A percentile compares a stretch with the other conserved stretches of the same genome.
Conservation (phyloP, 2,329 filamentous ascomycete species). For the Cordyceps militaris region DNA sequence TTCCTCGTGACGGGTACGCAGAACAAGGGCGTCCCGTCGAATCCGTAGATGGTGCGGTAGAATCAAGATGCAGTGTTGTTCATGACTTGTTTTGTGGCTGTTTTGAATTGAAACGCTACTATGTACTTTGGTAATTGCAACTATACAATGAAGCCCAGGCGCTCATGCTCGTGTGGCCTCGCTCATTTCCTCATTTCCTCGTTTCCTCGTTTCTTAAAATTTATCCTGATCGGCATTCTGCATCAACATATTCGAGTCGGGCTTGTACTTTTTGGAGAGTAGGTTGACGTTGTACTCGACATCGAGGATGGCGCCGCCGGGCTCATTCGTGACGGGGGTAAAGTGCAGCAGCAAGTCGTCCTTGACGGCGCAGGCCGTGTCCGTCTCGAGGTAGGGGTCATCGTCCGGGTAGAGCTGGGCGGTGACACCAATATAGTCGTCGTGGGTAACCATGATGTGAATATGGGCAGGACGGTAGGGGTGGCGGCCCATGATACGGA, state of each 20-base stretch:
- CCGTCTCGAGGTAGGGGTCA: background rate
- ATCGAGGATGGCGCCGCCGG: background rate
- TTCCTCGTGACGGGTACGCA: constrained; percentile 32
- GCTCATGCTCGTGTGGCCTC: background rate
- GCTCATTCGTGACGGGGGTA: background rate
- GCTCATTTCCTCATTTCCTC: background rate
- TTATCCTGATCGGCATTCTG: constrained; percentile 3
- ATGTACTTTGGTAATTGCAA: background rate
- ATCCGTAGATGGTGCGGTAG: background rate
- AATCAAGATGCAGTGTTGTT: background rate
- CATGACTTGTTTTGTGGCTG: background rate
- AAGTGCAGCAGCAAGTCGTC: background rate
- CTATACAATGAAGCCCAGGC: background rate
- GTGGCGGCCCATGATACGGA: background rate
- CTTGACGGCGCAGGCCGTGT: constrained; percentile 5
- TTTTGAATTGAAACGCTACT: background rate
- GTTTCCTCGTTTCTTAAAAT: background rate
- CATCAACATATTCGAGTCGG: background rate
- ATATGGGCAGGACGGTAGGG: background rate
- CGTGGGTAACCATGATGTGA: constrained; percentile 5
- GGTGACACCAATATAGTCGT: background rate
- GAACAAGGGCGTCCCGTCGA: background rate
- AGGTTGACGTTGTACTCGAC: constrained; percentile 4
- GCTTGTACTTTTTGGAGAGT: constrained; percentile 3
- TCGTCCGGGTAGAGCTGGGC: background rate